Base-by-base conservation (phyloP, 495 filamentous ascomycete species). In the Penicillium coffeae region DNA sequence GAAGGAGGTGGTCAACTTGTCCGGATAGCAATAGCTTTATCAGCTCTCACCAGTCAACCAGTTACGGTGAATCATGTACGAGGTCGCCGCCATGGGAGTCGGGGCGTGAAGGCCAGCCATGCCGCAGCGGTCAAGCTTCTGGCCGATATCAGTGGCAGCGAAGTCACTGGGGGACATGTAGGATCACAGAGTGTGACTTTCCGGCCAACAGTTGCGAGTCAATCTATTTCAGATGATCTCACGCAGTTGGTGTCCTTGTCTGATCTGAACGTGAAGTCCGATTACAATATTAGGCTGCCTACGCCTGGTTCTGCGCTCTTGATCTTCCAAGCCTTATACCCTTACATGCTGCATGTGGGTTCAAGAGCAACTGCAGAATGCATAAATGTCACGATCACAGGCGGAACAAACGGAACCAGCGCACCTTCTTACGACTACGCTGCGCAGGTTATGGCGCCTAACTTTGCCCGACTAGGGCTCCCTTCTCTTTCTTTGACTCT, bases 1-100 rank as follows among this genome's bases (percentile, higher is more conserved):
- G 90, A 94, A 70, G 89, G 90, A 32, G 90, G 89, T 22, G 90
- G 89, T 8, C 89, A 95, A 63, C 71, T 95, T 1, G 76, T 93
- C 21, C 80, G 90, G 38, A 75, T 88, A 36, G 87, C 87, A 1
- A 65, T 87, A 22, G 79, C 77, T 8, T 66, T 95, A 1, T 82
- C 88, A 0, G 80, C 86, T 0, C 70, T 94, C 5, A 85, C 83
- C 7, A 66, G 73, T 4, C 74, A 69, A 7, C 80, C 88, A 5
- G 71, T 95, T 38, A 72, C 74, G 35, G 82, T 95, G 38, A 68
- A 77, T 21, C 58, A 88, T 54, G 82, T 93, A 14, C 77, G 90
- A 14, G 88, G 81, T 15, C 90, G 87, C 39, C 72, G 90, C 27
- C 33, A 48, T n/a, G 61, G 64, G 6, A 68, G 69, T 15, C 66